Conservation (phyloP, 2,329 filamentous ascomycete species). For the Alternaria triticimaculans region DNA sequence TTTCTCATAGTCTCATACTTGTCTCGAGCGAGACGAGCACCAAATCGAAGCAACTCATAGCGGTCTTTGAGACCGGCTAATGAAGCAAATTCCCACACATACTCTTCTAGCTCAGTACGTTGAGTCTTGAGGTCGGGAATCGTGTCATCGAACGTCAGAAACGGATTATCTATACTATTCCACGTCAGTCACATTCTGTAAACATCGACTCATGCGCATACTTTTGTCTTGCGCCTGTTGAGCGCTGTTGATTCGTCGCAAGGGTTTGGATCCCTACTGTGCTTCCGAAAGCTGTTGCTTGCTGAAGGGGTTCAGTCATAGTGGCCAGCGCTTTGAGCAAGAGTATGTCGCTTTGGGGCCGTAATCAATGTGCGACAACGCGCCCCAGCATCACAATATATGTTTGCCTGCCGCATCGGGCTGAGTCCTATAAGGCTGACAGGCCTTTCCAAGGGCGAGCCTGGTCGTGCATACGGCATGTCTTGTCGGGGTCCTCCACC, state of each 20-base stretch:
- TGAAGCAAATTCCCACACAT: conserved; percentile 24
- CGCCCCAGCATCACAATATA: not conserved
- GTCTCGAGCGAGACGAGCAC: conserved; percentile 30
- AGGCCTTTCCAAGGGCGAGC: not conserved
- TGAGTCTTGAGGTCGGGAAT: conserved; percentile 3
- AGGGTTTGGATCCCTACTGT: conserved; percentile 7
- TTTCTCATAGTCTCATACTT: conserved; percentile 23
- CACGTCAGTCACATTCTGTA: not conserved
- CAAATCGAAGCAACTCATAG: conserved; percentile 24
- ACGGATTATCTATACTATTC: conserved; percentile 26
- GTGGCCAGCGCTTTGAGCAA: not conserved
- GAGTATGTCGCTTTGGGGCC: not conserved
- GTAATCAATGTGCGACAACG: not conserved
- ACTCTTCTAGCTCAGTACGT: conserved; percentile 27
- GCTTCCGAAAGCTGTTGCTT: not conserved
- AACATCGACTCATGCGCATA: not conserved
- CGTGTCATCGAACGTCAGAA: conserved; percentile 29
- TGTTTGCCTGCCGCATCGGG: not conserved
- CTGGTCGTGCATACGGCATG: not conserved
- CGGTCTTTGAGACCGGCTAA: conserved; percentile 19
- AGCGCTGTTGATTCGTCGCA: not conserved
- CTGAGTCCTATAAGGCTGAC: not conserved
- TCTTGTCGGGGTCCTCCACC: not conserved
- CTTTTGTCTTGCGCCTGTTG: conserved; percentile 20
- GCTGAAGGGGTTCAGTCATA: not conserved